Base-by-base conservation (phyloP, 805 yeast species). In the Novakomyces olei region DNA sequence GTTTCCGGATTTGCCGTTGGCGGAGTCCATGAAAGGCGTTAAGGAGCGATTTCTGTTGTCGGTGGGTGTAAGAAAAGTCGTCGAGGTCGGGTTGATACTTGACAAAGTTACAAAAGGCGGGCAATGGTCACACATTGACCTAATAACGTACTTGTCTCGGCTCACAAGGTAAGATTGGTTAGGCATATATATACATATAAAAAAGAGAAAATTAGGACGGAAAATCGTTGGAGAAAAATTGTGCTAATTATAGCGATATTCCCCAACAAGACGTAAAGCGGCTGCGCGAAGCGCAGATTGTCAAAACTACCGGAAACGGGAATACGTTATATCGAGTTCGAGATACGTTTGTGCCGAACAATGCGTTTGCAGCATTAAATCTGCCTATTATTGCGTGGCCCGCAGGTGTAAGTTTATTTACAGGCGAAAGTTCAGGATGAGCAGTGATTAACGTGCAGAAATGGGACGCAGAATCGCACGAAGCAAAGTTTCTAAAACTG, bases 1-100 rank as follows among this genome's bases (percentile, higher is more conserved):
- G 24, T 55, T 55, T 37, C 58, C 59, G 1, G 40, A 49, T 30
- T 36, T 55, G 15, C 59, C 61, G 1, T 51, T 55, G 3, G 44
- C 48, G 6, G 32, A 32, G 3, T 37, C 32, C 3, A 26, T 29
- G 14, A 39, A 41, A 15, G 37, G 47, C 2, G 39, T 34, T 3
- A 24, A 32, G 10, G 36, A 34, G 15, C 37, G 37, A 15, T 38
- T 55, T 37, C 39, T 56, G 19, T 32, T 39, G 4, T 41, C 34
- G 8, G 32, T 55, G 1, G 57, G 57, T 2, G 41, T 55, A 9
- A 47, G 61, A 18, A 50, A 50, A 37, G 53, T 60, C 1, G 49
- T 55, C 10, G 58, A 54, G 32, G 46, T 56, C 47, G 42, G 44
- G 14, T 45, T 50, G 35, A 58, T 56, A 5, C 40, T 55, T 29